Evolutionary conservation across 2,329 filamentous ascomycete genomes (phyloP).

Genomic region (Plenodomus lindquistii): DNA sequence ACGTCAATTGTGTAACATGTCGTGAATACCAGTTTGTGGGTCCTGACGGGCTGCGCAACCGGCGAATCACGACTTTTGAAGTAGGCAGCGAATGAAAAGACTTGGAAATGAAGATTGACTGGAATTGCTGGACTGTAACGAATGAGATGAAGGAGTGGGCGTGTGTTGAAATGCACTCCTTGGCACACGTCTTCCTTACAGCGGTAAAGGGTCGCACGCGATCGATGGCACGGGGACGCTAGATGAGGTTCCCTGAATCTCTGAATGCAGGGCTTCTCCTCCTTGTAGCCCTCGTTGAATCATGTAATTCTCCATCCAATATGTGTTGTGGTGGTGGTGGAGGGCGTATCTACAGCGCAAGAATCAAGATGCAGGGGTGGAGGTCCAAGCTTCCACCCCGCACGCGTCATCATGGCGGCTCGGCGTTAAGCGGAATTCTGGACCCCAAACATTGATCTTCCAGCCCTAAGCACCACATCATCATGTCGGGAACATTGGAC

Average conservation of each 20-base stretch:
- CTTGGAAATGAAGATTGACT: not conserved
- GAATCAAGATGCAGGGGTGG: not conserved
- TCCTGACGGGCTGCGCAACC: not conserved
- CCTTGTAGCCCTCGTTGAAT: too few relatives aligned
- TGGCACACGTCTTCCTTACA: not conserved
- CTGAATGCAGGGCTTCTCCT: too few relatives aligned
- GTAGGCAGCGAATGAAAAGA: not conserved
- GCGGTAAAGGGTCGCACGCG: too few relatives aligned
- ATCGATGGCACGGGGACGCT: too few relatives aligned
- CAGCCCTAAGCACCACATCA: constrained; percentile 3
- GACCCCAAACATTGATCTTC: not conserved
- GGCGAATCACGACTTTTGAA: not conserved
- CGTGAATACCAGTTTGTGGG: constrained; percentile 7
- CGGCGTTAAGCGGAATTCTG: constrained; percentile 7
- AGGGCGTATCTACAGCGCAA: not conserved
- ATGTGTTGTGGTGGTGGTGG: not conserved
- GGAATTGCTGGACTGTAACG: not conserved
- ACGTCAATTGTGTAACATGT: constrained; percentile 20
- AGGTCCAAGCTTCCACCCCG: not conserved
- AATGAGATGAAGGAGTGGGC: not conserved
- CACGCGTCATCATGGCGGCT: constrained; percentile 16
- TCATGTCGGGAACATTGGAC: constrained; percentile 36
- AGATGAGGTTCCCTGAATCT: too few relatives aligned
- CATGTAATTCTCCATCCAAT: too few relatives aligned
- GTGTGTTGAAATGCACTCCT: too few relatives aligned